Evolutionary conservation across 179 eudicot genomes (phyloP).

Genomic region (Pouteria campechiana): DNA sequence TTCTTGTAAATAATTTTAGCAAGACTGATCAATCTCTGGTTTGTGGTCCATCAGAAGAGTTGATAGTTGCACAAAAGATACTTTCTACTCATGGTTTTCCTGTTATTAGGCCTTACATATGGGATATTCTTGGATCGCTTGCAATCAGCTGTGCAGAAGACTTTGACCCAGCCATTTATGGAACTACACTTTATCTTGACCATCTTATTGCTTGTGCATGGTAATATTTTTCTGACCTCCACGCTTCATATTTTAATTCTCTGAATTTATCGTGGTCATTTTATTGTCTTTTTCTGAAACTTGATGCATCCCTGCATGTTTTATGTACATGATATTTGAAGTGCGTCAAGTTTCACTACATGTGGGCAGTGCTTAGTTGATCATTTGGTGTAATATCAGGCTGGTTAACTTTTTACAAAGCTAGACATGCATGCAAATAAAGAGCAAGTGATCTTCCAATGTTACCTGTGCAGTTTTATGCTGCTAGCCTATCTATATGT

Average conservation of each 20-base stretch:
- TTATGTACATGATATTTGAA: conserved; percentile 1
- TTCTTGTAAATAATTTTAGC: conserved; percentile 26
- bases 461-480: too few species aligned
- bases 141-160: conserved; percentile 50
- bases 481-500: too few species aligned
- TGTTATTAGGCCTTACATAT: conserved; percentile 44
- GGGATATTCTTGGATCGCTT: conserved; percentile 83
- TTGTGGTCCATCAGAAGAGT: conserved; percentile 31
- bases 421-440: too few species aligned
- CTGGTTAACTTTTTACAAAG: too few species aligned
- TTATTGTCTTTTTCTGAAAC: not conserved
- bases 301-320: not conserved
- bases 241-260: not conserved
- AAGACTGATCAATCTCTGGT: conserved; percentile 14
- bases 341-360: too few species aligned
- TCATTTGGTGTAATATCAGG: too few species aligned
- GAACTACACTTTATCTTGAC: conserved; percentile 23
- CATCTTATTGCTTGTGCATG: conserved; percentile 57
- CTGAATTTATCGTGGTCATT: not conserved
- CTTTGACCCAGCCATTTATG: conserved; percentile 21
- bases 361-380: too few species aligned
- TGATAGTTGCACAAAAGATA: conserved; percentile 33
- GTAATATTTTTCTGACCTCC: conserved; percentile 27
- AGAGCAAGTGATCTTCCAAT: too few species aligned
- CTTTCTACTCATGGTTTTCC: conserved; percentile 22